Percentiles rank a stretch among this genome's conserved stretches.
Evolutionary conservation across 2,329 filamentous ascomycete species (phyloP).

Genomic region (Neurospora sp.): DNA sequence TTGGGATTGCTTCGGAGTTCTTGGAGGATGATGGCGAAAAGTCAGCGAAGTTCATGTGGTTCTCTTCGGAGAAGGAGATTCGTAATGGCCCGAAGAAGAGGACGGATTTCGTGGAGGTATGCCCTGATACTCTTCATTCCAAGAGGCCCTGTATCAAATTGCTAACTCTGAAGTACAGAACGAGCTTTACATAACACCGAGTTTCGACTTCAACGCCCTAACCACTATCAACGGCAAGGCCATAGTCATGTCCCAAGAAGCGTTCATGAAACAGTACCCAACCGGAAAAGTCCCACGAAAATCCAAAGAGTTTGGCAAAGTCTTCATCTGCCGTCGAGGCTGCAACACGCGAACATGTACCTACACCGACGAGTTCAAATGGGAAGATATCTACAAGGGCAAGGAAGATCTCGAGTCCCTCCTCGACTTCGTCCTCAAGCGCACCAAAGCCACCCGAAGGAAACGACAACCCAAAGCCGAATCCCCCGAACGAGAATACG

Average conservation of each 20-base stretch:
- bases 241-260: conserved; percentile 61
- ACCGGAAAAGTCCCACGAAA: conserved; percentile 63
- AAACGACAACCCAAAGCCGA: conserved; percentile 19
- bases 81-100: conserved; percentile 74
- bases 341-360: conserved; percentile 82
- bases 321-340: conserved; percentile 81
- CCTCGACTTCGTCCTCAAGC: conserved; percentile 53
- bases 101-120: conserved; percentile 62
- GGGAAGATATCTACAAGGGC: conserved; percentile 77
- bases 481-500: conserved; percentile 23
- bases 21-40: conserved; percentile 65
- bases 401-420: conserved; percentile 56
- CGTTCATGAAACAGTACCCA: conserved; percentile 62
- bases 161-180: conserved; percentile 42
- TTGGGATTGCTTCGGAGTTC: conserved; percentile 81
- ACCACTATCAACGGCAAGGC: conserved; percentile 87
- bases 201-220: conserved; percentile 79
- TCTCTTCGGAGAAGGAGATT: conserved; percentile 84
- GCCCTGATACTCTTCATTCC: conserved; percentile 10
- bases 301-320: conserved; percentile 69
- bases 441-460: conserved; percentile 64
- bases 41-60: conserved; percentile 90
- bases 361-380: conserved; percentile 86
- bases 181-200: conserved; percentile 83
- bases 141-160: background rate